phyloP scores from a whole-genome alignment of 2,329 filamentous ascomycete genomes.

The Pleomassaria siparia region DNA sequence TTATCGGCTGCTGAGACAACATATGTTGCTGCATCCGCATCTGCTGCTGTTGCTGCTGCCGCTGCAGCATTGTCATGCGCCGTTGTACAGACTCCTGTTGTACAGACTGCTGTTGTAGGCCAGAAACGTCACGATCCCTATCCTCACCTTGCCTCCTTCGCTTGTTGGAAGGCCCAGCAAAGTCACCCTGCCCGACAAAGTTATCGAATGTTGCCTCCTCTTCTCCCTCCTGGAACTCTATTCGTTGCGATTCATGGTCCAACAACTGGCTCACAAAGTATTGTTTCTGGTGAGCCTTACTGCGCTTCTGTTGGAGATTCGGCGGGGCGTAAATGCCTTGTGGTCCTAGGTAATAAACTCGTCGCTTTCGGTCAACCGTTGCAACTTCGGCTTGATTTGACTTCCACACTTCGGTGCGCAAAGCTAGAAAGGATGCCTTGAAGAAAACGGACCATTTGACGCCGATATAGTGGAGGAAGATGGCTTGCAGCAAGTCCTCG shows the following conservation, averaged over 20 bases:
- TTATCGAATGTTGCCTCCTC: constrained; percentile 31
- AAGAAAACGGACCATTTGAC: constrained; percentile 37
- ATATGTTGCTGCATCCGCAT: not conserved
- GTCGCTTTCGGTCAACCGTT: constrained; percentile 23
- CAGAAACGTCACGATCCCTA: not conserved
- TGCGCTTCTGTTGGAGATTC: constrained; percentile 24
- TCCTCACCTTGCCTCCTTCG: constrained; percentile 2
- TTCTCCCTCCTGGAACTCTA: constrained; percentile 31
- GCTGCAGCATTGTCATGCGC: too few species aligned
- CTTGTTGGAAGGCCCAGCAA: not conserved
- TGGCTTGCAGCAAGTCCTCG: constrained; percentile 34
- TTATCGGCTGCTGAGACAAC: not conserved
- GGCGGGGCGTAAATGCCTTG: not conserved
- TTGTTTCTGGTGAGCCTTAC: constrained; percentile 14
- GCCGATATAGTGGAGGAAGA: constrained; percentile 38
- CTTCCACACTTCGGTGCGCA: constrained; percentile 23
- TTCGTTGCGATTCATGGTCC: constrained; percentile 21
- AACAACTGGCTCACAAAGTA: constrained; percentile 33
- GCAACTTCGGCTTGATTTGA: constrained; percentile 16
- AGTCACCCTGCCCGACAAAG: constrained; percentile 5
- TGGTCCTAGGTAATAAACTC: constrained; percentile 28
- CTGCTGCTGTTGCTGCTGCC: too few species aligned
- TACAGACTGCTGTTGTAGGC: too few species aligned
- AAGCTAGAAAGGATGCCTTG: constrained; percentile 22
- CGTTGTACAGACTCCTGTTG: too few species aligned